Evolutionary conservation across 768 basidiomycete genomes (phyloP), one percentile per base, ranked within the genome.

Genomic region (Sporobolomyces pararoseus): DNA sequence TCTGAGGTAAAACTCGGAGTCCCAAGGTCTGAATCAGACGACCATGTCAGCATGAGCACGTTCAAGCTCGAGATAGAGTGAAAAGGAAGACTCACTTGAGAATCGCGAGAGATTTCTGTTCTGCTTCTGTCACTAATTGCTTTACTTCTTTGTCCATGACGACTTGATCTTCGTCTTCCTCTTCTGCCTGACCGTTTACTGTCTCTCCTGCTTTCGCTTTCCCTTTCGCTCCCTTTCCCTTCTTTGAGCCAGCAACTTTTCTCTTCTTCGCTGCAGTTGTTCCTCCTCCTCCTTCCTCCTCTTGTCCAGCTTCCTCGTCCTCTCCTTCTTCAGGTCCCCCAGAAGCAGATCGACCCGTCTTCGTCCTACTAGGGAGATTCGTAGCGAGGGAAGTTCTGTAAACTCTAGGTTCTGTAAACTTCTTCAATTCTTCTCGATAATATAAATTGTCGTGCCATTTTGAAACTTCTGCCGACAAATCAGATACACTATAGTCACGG

Each of bases 401-500:
- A 5, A 60, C 2, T n/a, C 27, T 25, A 31, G 7, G n/a, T 23
- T 60, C 27, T 21, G 21, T 16, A 44, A 23, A 39, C 32, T 61
- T 49, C 14, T 61, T 61, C 27, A 61, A 34, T 27, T 61, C 59
- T 35, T 32, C 9, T 4, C 59, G 59, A 35, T 61, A 61, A 35
- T 47, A 61, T 31, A 29, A 2, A 44, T 49, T 49, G 7, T 49
- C 44, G 46, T 61, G 23, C 59, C 59, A 61, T n/a, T 49, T 61
- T 21, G 27, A 32, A 9, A 32, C 32, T 16, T 61, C 31, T 19
- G 14, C 23, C 31, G 4, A n/a, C 3, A 61, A 32, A 34, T 61
- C 59, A 4, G 19, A n/a, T 2, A 61, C 59, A 9, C 59, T 61
- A 23, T n/a, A 13, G 13, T 5, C 13, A 23, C 13, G 10, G 12